Conservation (phyloP, 2,329 filamentous ascomycete species). For the Colletotrichum shisoi region DNA sequence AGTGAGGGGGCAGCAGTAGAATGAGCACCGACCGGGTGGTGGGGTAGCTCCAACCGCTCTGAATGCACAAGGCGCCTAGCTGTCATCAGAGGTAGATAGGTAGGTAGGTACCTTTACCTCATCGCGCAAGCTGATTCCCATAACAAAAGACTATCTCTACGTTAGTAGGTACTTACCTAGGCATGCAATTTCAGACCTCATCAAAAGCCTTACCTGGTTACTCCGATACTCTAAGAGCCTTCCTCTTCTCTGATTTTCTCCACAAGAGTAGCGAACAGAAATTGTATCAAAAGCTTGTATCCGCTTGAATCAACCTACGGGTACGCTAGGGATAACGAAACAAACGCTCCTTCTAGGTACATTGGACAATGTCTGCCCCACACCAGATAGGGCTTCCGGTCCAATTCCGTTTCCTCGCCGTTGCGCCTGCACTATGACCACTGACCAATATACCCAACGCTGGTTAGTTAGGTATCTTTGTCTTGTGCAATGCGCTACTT, state of each 20-base stretch:
- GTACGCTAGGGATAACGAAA: neutral
- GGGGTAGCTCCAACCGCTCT: constrained; percentile 2
- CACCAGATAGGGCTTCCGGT: neutral
- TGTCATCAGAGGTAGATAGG: too few relatives aligned
- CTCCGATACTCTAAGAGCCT: too few relatives aligned
- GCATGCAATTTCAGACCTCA: too few relatives aligned
- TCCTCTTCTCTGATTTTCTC: neutral
- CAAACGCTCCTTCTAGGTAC: neutral
- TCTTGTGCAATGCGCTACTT: neutral
- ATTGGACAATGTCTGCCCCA: neutral
- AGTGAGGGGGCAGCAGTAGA: neutral
- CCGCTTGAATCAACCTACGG: neutral
- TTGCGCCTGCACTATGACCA: neutral
- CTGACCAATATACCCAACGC: too few relatives aligned
- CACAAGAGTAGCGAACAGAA: neutral
- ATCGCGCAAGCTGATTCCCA: too few relatives aligned
- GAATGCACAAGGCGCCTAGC: neutral
- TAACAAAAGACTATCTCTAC: too few relatives aligned
- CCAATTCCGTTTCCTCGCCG: neutral
- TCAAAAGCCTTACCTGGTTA: too few relatives aligned
- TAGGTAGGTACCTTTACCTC: too few relatives aligned
- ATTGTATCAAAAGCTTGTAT: neutral
- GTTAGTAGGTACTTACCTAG: too few relatives aligned
- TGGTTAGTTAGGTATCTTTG: neutral
- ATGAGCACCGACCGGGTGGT: neutral